Evolutionary conservation across 768 basidiomycete species (phyloP).

Genomic region (Russula dissimulans): DNA sequence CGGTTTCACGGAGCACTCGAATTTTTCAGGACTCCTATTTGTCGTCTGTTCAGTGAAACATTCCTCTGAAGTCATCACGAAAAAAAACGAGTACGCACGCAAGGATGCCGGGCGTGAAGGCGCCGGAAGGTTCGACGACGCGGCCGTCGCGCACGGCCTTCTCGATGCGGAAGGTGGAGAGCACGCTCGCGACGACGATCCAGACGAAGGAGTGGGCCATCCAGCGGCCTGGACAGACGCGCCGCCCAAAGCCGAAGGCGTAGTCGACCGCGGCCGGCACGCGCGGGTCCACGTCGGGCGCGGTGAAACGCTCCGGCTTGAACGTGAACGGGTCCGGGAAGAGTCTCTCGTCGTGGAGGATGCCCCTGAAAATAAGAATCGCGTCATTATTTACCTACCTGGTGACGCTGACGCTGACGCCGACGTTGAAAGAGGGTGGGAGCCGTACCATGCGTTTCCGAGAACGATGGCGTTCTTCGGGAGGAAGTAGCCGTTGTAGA

Average conservation of each 20-base stretch:
- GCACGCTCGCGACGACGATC: constrained; percentile 18
- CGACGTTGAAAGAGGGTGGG: no score
- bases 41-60: no score
- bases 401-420: no score
- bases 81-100: constrained; percentile 7
- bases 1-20: constrained; percentile 15
- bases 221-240: constrained; percentile 21
- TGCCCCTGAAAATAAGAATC: neutral
- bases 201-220: constrained; percentile 19
- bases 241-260: constrained; percentile 22
- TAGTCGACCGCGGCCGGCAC: constrained; percentile 11
- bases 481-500: constrained; percentile 24
- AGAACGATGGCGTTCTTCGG: constrained; percentile 19
- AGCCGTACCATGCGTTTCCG: constrained; percentile 17
- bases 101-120: constrained; percentile 17
- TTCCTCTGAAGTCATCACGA: neutral
- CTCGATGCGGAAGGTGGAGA: constrained; percentile 17
- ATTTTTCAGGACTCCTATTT: constrained; percentile 17
- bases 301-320: constrained; percentile 25
- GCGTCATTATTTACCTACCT: neutral
- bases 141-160: constrained; percentile 16
- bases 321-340: constrained; percentile 26
- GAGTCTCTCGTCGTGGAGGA: constrained; percentile 24
- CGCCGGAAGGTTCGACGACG: constrained; percentile 16
- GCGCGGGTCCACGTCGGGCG: constrained; percentile 9